Conservation (phyloP, 2,329 filamentous ascomycete genomes). For the Calonectria pseudoreteaudii region DNA sequence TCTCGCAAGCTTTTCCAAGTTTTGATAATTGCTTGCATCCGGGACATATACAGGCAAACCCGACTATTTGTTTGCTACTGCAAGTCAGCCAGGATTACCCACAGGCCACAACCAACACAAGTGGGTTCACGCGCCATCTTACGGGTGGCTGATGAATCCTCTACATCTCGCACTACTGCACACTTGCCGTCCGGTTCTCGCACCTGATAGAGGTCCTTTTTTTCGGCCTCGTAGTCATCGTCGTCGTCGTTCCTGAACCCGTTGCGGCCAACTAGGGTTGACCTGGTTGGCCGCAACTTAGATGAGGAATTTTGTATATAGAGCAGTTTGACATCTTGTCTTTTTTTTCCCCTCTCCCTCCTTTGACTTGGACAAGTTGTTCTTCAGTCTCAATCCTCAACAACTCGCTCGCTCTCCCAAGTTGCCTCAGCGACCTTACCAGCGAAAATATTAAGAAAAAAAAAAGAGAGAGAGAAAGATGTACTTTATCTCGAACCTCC, state of each 20-base stretch:
- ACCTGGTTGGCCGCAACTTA: not conserved
- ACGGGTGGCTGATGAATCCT: not conserved
- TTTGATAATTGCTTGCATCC: not conserved
- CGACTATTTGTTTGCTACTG: constrained; percentile 10
- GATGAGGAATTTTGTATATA: constrained; percentile 2
- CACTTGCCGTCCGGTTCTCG: not conserved
- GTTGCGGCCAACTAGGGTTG: not conserved
- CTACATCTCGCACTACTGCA: not conserved
- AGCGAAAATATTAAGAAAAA: not conserved
- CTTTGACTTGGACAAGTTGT: not conserved
- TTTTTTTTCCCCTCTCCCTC: too few species aligned
- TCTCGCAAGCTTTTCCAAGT: constrained; percentile 15
- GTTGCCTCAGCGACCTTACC: not conserved
- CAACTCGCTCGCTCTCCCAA: not conserved
- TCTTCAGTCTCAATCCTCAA: not conserved
- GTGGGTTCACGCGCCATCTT: not conserved
- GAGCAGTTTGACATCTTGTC: not conserved
- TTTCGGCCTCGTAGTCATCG: not conserved
- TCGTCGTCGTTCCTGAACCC: not conserved
- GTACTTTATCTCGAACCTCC: constrained; percentile 7
- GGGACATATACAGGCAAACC: not conserved
- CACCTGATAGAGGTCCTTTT: not conserved
- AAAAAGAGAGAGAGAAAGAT: not conserved
- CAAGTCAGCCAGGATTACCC: not conserved
- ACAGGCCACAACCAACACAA: not conserved